phyloP scores from a whole-genome alignment of 305 asterid species.

The Solanum aculeatissimum region DNA sequence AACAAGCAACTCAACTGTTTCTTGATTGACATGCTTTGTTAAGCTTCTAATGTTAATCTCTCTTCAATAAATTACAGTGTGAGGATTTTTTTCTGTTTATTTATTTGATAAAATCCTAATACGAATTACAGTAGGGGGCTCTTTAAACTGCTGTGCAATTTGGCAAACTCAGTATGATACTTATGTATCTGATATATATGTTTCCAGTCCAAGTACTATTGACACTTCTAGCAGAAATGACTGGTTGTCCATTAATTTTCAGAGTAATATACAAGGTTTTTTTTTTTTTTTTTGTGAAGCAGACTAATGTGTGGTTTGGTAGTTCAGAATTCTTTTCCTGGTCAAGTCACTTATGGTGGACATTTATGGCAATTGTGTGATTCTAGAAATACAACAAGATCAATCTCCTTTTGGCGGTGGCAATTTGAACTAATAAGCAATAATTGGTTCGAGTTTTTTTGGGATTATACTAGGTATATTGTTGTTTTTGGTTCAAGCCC shows the following conservation, averaged over 20 bases:
- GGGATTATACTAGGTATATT: too few species aligned
- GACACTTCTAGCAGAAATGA: background rate
- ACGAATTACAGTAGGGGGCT: background rate
- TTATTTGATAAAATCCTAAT: background rate
- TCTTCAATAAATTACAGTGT: background rate
- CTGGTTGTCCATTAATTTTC: background rate
- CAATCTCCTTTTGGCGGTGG: background rate
- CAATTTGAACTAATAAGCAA: background rate
- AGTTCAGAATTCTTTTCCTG: background rate
- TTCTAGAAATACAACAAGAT: background rate
- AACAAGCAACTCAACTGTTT: background rate
- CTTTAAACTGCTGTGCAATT: background rate
- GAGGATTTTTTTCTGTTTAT: background rate
- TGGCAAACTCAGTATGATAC: background rate
- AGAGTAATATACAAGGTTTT: too few species aligned
- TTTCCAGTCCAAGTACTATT: background rate
- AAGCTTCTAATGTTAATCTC: background rate
- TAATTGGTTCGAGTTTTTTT: background rate
- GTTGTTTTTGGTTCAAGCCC: too few species aligned
- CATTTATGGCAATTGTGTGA: background rate
- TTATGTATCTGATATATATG: background rate
- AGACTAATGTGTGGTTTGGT: background rate
- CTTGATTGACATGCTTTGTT: background rate
- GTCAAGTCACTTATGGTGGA: background rate
- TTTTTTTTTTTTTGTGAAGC: too few species aligned